Conservation (phyloP, 192 early-diverging fungal species). For the Coemansia sp. region DNA sequence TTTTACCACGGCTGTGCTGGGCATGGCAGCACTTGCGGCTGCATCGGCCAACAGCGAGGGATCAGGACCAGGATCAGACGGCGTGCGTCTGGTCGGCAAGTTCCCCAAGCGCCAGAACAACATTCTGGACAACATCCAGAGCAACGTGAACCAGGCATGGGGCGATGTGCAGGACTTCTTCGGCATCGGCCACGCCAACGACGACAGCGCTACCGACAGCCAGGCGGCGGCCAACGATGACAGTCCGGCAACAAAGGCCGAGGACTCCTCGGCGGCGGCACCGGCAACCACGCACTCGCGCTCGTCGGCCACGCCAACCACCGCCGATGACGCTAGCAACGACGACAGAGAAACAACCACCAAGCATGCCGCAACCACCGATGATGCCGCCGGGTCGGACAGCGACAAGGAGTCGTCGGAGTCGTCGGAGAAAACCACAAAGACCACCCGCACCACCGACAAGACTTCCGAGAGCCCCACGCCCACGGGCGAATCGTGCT, state of each 20-base stretch:
- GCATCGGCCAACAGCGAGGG: slow-evolving; percentile 4
- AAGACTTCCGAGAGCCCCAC: slow-evolving; percentile 14
- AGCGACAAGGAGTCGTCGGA: background rate
- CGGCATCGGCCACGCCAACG: slow-evolving; percentile 5
- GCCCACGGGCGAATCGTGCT: slow-evolving; percentile 35
- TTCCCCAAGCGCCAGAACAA: slow-evolving; percentile 13
- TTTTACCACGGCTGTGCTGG: background rate
- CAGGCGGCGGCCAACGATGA: background rate
- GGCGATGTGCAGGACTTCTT: background rate
- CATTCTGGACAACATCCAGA: background rate
- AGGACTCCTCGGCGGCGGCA: background rate
- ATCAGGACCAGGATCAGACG: background rate
- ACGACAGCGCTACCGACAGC: background rate
- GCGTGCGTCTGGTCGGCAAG: background rate
- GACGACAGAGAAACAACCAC: slow-evolving; percentile 2
- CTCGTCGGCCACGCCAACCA: background rate
- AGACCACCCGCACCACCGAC: background rate
- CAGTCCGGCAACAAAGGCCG: background rate
- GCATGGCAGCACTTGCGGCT: background rate
- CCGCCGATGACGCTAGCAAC: background rate
- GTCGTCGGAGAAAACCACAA: background rate
- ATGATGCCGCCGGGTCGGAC: background rate
- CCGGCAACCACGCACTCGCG: background rate
- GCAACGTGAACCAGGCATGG: slow-evolving; percentile 3
- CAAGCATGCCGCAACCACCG: background rate